Evolutionary conservation across 2,329 filamentous ascomycete genomes (phyloP).

Genomic region (Aspergillus sp.): DNA sequence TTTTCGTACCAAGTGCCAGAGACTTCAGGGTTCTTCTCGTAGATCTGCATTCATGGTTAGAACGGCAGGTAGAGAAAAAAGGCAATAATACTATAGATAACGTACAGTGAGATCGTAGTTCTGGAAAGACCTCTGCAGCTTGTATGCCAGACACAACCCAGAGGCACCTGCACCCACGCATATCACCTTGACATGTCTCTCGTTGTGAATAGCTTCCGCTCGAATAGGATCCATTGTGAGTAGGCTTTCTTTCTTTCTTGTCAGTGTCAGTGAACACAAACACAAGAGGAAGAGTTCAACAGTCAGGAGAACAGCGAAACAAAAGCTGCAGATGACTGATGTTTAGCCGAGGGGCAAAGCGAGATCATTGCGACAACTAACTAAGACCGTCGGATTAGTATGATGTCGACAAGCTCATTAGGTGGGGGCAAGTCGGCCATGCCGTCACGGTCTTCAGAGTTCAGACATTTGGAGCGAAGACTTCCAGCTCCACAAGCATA

Average conservation of each 20-base stretch:
- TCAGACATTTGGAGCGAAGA: background rate
- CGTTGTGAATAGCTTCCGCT: conserved; percentile 1
- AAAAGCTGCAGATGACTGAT: background rate
- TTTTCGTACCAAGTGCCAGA: conserved; percentile 39
- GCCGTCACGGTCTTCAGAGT: background rate
- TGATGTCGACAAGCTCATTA: background rate
- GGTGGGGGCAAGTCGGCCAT: background rate
- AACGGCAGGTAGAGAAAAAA: too few species aligned
- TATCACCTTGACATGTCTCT: conserved; percentile 17
- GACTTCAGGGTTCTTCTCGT: conserved; percentile 32
- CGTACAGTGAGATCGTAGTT: background rate
- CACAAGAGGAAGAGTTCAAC: background rate
- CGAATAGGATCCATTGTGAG: background rate
- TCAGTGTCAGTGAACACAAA: background rate
- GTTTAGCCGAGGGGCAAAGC: background rate
- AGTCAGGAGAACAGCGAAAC: background rate
- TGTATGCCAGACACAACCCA: background rate
- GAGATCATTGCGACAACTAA: background rate
- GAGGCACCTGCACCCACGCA: conserved; percentile 22
- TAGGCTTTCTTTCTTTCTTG: too few species aligned
- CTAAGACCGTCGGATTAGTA: background rate
- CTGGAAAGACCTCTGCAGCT: background rate
- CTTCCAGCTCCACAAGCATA: background rate
- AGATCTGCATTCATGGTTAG: conserved; percentile 13
- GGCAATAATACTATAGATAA: background rate